A percentile compares a stretch with the other conserved stretches of the same genome.
These are phyloP conservation scores for Hyphochytrium catenoides DNA, from an alignment of 352 stramenopile genomes.

Conservation along the genomic window DNA sequence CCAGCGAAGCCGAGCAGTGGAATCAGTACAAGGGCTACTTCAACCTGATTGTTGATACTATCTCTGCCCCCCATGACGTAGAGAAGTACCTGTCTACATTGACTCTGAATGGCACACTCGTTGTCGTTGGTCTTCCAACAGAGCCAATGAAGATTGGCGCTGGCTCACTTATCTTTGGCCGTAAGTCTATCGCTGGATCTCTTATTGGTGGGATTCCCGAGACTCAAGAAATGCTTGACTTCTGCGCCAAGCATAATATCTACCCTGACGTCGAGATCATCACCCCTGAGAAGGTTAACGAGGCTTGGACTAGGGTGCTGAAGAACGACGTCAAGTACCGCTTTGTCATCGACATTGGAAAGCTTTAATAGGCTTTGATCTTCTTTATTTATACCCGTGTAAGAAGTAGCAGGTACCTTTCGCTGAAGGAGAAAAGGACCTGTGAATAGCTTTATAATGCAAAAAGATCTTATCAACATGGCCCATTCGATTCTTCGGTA, in stretches of 20 bases:
- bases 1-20: conserved; percentile 16
- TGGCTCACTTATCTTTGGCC: conserved; percentile 17
- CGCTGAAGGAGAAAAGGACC: no score
- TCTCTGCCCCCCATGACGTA: conserved; percentile 21
- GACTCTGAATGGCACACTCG: conserved; percentile 25
- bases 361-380: no score
- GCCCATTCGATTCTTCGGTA: no score
- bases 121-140: conserved; percentile 39
- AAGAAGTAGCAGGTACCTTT: no score
- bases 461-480: no score
- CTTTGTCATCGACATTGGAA: no score
- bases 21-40: conserved; percentile 16
- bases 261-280: conserved; percentile 21
- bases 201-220: conserved; percentile 47
- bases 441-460: no score
- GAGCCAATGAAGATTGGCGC: conserved; percentile 22
- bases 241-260: conserved; percentile 47
- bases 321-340: no score
- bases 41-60: conserved; percentile 43
- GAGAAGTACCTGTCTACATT: conserved; percentile 28
- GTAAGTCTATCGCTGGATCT: conserved; percentile 22
- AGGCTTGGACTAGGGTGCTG: no score
- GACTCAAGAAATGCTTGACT: conserved; percentile 57
- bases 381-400: no score
- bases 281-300: conserved; percentile 17